Evolutionary conservation across 2,329 filamentous ascomycete species (phyloP), one percentile per base, ranked within the genome.

Genomic region (Fonsecaea pedrosoi): DNA sequence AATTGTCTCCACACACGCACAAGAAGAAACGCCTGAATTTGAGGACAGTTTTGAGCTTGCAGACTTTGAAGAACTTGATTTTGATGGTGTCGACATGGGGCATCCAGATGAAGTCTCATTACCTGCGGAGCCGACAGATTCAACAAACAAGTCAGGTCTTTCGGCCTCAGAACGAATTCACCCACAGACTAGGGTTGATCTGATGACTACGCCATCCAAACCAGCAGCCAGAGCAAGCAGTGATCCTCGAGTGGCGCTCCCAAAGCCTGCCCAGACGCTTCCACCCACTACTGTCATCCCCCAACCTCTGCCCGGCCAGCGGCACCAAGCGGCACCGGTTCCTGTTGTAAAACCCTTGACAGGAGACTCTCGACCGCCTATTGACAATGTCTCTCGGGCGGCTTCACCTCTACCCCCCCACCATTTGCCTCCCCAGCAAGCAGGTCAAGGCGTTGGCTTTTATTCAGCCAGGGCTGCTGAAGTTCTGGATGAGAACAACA

Each of bases 21-120:
- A 66, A 60, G 66, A 63, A 53, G 57, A 53, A 1, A 54, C 68
- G 32, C 48, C 60, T 25, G 66, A 64, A 38, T 58, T 66, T 79
- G 81, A 81, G 34, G 72, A 73, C 45, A 72, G 72, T 13, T 75
- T 75, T 73, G 69, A 75, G 76, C 35, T 69, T 18, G 79, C 84
- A 83, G 87, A 92, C 67, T 90, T 93, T 75, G 90, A 92, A 73
- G 90, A 92, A 78, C 89, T 86, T 60, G 91, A 93, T 76, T 92
- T 94, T 74, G 88, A 86, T 57, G 89, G 90, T 7, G 80, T 84
- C 9, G 85, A 91, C 69, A 86, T 90, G 34, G 89, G 85, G 21
- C 89, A 93, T 73, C 90, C 91, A 3, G 91, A 95, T 75, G 92
- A 94, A 75, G 84, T 94, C n/a, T 79, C 85, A 35, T 78, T 94